phyloP scores from a whole-genome alignment of 1,139 yeast species.

The Magnusiomyces tetraspermus region DNA sequence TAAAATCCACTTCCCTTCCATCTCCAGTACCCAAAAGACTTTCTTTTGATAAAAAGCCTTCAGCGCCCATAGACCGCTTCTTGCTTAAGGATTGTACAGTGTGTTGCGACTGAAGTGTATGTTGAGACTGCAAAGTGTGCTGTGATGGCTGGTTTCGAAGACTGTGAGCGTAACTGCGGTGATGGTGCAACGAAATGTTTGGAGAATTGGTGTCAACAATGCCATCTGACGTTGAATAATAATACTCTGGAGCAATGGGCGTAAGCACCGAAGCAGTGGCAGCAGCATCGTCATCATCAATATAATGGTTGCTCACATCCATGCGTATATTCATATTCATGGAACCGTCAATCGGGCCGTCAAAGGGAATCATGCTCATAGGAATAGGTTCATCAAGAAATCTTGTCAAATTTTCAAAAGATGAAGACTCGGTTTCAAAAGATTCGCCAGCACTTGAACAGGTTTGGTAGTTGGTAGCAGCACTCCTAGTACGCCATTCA shows the following conservation, averaged over 20 bases:
- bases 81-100: too few species aligned
- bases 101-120: not conserved
- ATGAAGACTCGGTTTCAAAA: conserved; percentile 2
- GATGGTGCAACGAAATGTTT: not conserved
- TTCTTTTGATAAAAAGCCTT: too few species aligned
- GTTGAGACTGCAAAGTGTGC: not conserved
- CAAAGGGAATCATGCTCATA: too few species aligned
- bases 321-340: too few species aligned
- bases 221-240: not conserved
- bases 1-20: too few species aligned
- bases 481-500: not conserved
- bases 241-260: too few species aligned
- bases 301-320: too few species aligned
- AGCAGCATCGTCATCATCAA: not conserved
- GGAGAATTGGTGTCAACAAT: not conserved
- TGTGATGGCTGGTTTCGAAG: not conserved
- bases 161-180: not conserved
- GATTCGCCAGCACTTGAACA: not conserved
- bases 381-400: conserved; percentile 5
- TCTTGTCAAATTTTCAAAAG: conserved; percentile 10
- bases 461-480: not conserved
- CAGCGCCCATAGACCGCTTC: too few species aligned
- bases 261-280: too few species aligned
- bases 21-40: too few species aligned
- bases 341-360: too few species aligned